Evolutionary conservation across 2,329 filamentous ascomycete species (phyloP).

Genomic region (Ascochyta fabae): DNA sequence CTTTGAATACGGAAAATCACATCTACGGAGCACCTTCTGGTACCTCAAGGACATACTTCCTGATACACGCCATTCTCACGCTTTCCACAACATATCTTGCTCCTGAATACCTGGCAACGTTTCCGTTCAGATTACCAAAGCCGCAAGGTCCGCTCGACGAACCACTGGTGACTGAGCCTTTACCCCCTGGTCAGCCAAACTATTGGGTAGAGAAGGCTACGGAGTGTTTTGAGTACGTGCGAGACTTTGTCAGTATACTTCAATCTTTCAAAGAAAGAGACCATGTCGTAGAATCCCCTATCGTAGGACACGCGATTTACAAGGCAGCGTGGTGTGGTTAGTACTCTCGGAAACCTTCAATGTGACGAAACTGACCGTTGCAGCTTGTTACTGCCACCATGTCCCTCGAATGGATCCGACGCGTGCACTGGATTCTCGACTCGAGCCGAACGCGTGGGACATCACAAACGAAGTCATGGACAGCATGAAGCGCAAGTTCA

Average conservation of each 20-base stretch:
- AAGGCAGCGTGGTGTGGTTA: conserved; percentile 66
- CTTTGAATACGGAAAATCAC: conserved; percentile 69
- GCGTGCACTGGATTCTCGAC: conserved; percentile 54
- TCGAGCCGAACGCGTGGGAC: conserved; percentile 25
- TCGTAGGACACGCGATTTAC: conserved; percentile 72
- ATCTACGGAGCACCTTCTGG: conserved; percentile 61
- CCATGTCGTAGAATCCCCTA: conserved; percentile 70
- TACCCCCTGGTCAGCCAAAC: conserved; percentile 30
- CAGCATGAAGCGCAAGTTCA: conserved; percentile 24
- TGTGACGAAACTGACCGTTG: neutral
- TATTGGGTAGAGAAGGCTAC: conserved; percentile 71
- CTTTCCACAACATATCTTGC: conserved; percentile 73
- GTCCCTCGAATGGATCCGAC: conserved; percentile 73
- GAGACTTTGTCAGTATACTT: conserved; percentile 69
- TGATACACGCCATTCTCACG: conserved; percentile 70
- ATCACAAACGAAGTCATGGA: conserved; percentile 24
- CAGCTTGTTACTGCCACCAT: conserved; percentile 67
- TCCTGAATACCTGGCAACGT: conserved; percentile 69
- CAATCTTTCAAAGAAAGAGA: conserved; percentile 66
- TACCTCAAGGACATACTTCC: conserved; percentile 68
- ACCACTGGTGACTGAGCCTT: conserved; percentile 59
- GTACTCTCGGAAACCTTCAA: conserved; percentile 6
- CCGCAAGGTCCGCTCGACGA: conserved; percentile 66
- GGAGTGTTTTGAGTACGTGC: conserved; percentile 67
- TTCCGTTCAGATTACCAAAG: conserved; percentile 63